Evolutionary conservation across 805 yeast species (phyloP), one percentile per base, ranked within the genome.

Genomic region (Sugiyamaella floridensis): DNA sequence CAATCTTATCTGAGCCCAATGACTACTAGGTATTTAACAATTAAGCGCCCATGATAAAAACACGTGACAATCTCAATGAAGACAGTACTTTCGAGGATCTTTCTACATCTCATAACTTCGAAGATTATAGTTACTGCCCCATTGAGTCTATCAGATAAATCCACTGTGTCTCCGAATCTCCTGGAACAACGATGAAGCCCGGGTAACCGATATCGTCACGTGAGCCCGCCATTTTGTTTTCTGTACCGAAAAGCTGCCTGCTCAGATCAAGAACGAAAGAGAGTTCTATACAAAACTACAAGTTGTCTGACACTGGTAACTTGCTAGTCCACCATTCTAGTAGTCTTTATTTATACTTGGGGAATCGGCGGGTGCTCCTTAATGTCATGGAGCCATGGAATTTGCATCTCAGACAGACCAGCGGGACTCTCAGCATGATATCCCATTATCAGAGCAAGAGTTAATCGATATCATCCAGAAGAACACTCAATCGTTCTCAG

Each of bases 381-480:
- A 43, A n/a, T 22, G 14, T 43, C 46, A 32, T 32, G 37, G 9
- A 32, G 6, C 5, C 20, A 48, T 48, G 51, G 44, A 48, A n/a
- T 48, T 48, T 43, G 43, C 19, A 10, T n/a, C 19, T n/a, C 40
- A 22, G 12, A 40, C 20, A 15, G 45, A 32, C 9, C n/a, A 32
- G 9, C 37, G 9, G n/a, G n/a, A 10, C n/a, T 8, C 37, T 32
- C 37, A 32, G 37, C 37, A 32, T 32, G 49, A 43, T 22, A 32
- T 43, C 40, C 50, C 52, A 37, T 28, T 47, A 52, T 48, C 52
- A 2, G 50, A 54, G 26, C 55, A 52, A 34, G 49, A 48, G n/a
- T 43, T 55, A 15, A 29, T 55, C 15, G 53, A 48, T 14, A 47
- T 55, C 22, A 55, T 55, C 29, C 51, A 55, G 41, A 40, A 52